Conservation (phyloP, 176 grass and related monocot species). For the Aegilops tauschii region DNA sequence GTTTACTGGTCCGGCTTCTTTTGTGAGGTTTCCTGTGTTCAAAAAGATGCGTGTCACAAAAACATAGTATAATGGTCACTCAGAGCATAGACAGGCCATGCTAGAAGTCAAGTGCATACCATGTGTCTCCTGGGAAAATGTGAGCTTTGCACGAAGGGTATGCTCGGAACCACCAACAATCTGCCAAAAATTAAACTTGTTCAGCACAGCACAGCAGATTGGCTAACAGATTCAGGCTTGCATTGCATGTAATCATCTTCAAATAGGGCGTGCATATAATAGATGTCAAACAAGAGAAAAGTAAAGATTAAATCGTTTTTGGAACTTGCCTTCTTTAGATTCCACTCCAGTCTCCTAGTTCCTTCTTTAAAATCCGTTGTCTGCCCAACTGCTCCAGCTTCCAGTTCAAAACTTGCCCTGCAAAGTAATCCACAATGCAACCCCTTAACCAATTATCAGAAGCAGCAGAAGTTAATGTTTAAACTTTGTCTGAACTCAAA, state of each 20-base stretch:
- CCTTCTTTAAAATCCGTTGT: constrained; percentile 97
- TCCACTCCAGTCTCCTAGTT: constrained; percentile 92
- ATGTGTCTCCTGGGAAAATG: constrained; percentile 92
- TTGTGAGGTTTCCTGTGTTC: constrained; percentile 81
- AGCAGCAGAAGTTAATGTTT: background rate
- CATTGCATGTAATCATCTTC: background rate
- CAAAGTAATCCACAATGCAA: constrained; percentile 12
- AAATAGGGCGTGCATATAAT: background rate
- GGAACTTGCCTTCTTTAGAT: constrained; percentile 85
- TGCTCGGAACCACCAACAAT: constrained; percentile 98
- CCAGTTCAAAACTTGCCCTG: constrained; percentile 95
- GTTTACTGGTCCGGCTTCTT: constrained; percentile 94
- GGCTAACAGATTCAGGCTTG: background rate
- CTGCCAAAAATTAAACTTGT: constrained; percentile 32
- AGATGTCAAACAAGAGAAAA: background rate
- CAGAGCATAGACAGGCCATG: constrained; percentile 5
- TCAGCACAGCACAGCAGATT: constrained; percentile 5
- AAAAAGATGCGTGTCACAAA: constrained; percentile 17
- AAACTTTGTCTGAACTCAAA: background rate
- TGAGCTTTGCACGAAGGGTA: constrained; percentile 93
- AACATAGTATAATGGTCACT: background rate
- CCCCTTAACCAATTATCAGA: constrained; percentile 12
- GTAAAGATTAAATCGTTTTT: background rate
- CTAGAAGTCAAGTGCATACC: constrained; percentile 47
- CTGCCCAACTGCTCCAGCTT: constrained; percentile 88